Conservation (phyloP, 495 filamentous ascomycete species). For the Annulohypoxylon maeteangense region DNA sequence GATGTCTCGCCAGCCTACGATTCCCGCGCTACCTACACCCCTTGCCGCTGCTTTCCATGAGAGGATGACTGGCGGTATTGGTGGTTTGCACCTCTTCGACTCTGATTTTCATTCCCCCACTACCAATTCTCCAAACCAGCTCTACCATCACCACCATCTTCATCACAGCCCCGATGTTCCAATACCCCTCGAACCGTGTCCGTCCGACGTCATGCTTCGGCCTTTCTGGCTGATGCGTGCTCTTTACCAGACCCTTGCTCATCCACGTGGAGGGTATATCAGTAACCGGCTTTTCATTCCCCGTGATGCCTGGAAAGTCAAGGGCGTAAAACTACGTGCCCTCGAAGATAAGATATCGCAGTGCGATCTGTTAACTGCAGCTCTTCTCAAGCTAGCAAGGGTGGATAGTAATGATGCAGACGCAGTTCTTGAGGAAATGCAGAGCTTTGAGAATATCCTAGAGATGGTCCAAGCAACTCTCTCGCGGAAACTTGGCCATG, state of each 20-base stretch:
- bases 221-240: constrained; percentile 97
- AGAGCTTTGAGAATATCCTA: constrained; percentile 84
- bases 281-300: constrained; percentile 92
- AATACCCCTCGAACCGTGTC: constrained; percentile 88
- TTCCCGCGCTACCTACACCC: constrained; percentile 77
- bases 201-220: constrained; percentile 82
- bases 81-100: constrained; percentile 86
- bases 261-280: constrained; percentile 90
- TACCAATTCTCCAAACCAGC: constrained; percentile 71
- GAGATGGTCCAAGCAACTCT: constrained; percentile 83
- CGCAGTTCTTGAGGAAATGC: constrained; percentile 94
- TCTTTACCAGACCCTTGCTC: constrained; percentile 90
- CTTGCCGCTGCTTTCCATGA: constrained; percentile 66
- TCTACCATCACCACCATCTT: constrained; percentile 43
- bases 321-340: constrained; percentile 89
- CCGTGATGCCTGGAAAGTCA: constrained; percentile 91
- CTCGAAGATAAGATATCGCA: constrained; percentile 95
- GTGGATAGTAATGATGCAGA: constrained; percentile 92
- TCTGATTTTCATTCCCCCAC: constrained; percentile 81
- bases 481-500: constrained; percentile 84
- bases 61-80: constrained; percentile 61
- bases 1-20: constrained; percentile 52
- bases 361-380: constrained; percentile 91
- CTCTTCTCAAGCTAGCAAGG: constrained; percentile 80
- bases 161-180: constrained; percentile 62